Evolutionary conservation across 225 moss, liverwort and hornwort species (phyloP).

Genomic region (Polytrichum commune): DNA sequence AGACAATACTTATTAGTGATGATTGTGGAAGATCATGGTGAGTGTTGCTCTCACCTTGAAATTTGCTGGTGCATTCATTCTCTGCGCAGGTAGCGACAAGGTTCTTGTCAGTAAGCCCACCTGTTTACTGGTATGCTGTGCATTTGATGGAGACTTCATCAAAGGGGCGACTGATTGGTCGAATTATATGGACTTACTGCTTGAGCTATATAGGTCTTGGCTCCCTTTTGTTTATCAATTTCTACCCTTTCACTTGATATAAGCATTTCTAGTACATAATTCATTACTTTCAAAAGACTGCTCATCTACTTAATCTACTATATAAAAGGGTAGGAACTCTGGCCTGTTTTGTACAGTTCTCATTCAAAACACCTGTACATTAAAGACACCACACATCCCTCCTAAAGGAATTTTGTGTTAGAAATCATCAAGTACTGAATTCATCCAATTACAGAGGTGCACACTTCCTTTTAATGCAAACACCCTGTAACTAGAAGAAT

Average conservation of each 20-base stretch:
- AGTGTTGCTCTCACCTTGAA: background rate
- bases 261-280: background rate
- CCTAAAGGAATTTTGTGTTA: too few relatives aligned
- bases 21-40: background rate
- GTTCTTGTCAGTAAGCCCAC: slow-evolving; percentile 84
- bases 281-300: too few relatives aligned
- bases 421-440: too few relatives aligned
- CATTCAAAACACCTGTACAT: too few relatives aligned
- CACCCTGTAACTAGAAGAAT: too few relatives aligned
- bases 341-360: too few relatives aligned
- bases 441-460: too few relatives aligned
- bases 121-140: slow-evolving; percentile 87
- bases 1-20: too few relatives aligned
- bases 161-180: slow-evolving; percentile 21
- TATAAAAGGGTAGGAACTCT: too few relatives aligned
- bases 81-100: slow-evolving; percentile 77
- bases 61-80: background rate
- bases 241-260: slow-evolving; percentile 81
- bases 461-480: too few relatives aligned
- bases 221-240: slow-evolving; percentile 82
- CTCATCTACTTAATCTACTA: too few relatives aligned
- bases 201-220: slow-evolving; percentile 71
- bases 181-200: slow-evolving; percentile 56
- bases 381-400: too few relatives aligned
- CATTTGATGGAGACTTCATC: slow-evolving; percentile 34